Percentiles rank a stretch among this genome's conserved stretches.
Conservation (phyloP, 2,329 filamentous ascomycete species). For the Lecanosticta acicola region DNA sequence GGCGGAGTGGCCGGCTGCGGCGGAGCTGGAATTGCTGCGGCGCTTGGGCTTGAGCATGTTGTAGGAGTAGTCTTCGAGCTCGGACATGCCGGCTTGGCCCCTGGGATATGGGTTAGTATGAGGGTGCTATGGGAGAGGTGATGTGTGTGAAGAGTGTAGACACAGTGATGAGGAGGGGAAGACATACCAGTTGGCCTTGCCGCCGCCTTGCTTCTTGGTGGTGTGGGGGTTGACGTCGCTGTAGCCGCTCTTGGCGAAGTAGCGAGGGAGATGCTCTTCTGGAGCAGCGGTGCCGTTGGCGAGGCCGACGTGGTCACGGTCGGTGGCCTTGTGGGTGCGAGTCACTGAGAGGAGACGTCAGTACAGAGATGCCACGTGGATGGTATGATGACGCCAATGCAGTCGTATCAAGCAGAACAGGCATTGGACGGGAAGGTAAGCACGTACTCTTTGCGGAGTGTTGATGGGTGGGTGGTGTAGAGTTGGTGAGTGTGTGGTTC, state of each 20-base stretch:
- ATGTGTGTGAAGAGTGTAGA: conserved; percentile 3
- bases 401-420: not conserved
- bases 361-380: not conserved
- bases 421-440: conserved; percentile 2
- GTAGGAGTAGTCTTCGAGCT: conserved; percentile 78
- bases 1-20: conserved; percentile 63
- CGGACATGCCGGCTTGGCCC: conserved; percentile 71
- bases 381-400: not conserved
- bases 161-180: conserved; percentile 9
- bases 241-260: conserved; percentile 84
- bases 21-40: conserved; percentile 82
- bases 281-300: conserved; percentile 66
- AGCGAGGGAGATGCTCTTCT: conserved; percentile 76
- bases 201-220: conserved; percentile 92
- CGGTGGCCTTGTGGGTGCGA: conserved; percentile 92
- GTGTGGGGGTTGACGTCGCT: conserved; percentile 80
- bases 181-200: conserved; percentile 87
- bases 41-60: conserved; percentile 80
- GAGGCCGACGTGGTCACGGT: conserved; percentile 79
- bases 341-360: conserved; percentile 61
- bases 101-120: conserved; percentile 43
- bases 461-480: not conserved
- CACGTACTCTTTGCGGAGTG: conserved; percentile 1
- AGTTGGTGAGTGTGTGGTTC: too few relatives aligned
- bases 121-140: not conserved